Evolutionary conservation across 768 basidiomycete species (phyloP), one percentile per base, ranked within the genome.

Genomic region (Calocybe indica): DNA sequence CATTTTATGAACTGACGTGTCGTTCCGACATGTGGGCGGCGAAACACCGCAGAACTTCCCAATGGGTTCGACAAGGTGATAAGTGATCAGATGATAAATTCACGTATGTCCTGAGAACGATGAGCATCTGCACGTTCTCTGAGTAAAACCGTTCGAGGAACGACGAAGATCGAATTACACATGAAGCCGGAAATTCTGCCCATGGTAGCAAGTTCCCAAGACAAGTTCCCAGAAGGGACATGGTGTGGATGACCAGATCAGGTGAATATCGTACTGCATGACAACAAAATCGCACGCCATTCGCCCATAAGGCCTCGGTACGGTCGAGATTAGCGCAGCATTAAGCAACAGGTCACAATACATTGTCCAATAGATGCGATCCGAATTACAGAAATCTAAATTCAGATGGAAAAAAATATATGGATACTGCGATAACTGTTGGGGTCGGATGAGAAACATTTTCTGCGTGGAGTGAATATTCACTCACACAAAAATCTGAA

Each of bases 331-430:
- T 40, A 45, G 36, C 39, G 37, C 30, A 36, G 33, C 36, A 43
- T 22, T 33, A 64, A 67, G 22, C 22, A 22, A 22, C 22, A 22
- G 22, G 22, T 22, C 22, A 22, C 22, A 22, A 22, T 58, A 70
- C 55, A 65, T 64, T 67, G 68, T 65, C 64, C 65, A 58, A 60
- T 63, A 63, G 58, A 59, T 58, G 53, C 60, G 59, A 56, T 50
- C 52, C 54, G 47, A 51, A 64, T 62, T 62, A 62, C 53, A 50
- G 56, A 57, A 55, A 56, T 55, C 60, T 59, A 59, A 61, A 51
- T 56, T 53, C 51, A 40, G 43, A 22, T 22, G 22, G 22, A 22
- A 22, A 22, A 22, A 22, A 2, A 22, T 22, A 22, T 22, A 22
- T 22, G 22, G 1, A 22, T 22, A 22, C 22, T 22, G 22, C 22